Conservation (phyloP, 345 rosid species). For the Sonneratia caseolaris region DNA sequence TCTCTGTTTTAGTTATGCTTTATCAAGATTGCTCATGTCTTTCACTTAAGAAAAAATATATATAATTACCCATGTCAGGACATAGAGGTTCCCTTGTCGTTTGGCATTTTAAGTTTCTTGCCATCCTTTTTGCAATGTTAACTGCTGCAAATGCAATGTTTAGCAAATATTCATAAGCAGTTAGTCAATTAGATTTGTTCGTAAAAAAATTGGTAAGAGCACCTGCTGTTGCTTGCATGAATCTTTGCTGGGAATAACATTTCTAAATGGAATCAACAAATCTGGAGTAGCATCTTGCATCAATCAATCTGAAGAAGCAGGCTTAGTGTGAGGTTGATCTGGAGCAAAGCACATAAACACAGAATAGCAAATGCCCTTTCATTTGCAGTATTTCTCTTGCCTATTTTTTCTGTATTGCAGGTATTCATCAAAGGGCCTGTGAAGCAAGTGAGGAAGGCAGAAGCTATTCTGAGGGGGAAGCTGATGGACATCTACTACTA, state of each 20-base stretch:
- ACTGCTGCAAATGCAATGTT: neutral
- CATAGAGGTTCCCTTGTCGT: no score
- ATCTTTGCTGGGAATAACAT: neutral
- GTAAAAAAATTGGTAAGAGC: neutral
- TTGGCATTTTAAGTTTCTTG: neutral
- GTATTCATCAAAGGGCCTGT: conserved; percentile 76
- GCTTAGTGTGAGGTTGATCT: no score
- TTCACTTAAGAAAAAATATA: no score
- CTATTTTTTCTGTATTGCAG: conserved; percentile 20
- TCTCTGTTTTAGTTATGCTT: neutral
- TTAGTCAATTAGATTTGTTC: neutral
- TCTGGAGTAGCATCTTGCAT: neutral
- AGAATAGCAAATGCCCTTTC: neutral
- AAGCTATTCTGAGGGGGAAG: conserved; percentile 85
- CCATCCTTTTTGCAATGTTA: neutral
- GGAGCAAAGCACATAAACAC: neutral
- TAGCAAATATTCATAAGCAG: neutral
- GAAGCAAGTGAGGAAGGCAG: conserved; percentile 86
- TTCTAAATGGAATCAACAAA: neutral
- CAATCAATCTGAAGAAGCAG: no score
- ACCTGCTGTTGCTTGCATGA: neutral
- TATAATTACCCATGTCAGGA: neutral
- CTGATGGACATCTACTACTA: conserved; percentile 23
- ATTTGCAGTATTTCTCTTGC: neutral
- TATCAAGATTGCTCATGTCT: neutral